Evolutionary conservation across 768 basidiomycete genomes (phyloP).

Genomic region (Galerina sulciceps): DNA sequence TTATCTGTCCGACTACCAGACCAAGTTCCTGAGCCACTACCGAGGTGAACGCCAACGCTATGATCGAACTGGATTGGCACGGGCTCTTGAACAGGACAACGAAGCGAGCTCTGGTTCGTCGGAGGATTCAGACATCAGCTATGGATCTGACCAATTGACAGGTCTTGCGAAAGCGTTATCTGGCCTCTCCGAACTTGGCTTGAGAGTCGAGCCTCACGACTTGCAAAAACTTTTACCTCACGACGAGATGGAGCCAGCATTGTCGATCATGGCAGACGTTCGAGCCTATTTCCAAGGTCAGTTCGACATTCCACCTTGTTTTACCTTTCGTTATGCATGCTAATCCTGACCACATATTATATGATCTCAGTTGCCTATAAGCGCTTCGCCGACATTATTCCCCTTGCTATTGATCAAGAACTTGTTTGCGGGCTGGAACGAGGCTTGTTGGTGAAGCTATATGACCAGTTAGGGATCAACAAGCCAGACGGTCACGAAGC

Average conservation of each 20-base stretch:
- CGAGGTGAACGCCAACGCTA: slow-evolving; percentile 42
- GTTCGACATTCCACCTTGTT: background rate
- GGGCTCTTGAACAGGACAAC: slow-evolving; percentile 16
- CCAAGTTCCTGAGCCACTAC: slow-evolving; percentile 50
- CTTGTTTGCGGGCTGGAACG: slow-evolving; percentile 55
- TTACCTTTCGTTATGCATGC: too few species aligned
- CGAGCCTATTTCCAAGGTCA: slow-evolving; percentile 78
- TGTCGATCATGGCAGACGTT: slow-evolving; percentile 73
- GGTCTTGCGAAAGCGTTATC: slow-evolving; percentile 38
- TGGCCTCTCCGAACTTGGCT: slow-evolving; percentile 41
- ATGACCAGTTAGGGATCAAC: slow-evolving; percentile 54
- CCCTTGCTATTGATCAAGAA: slow-evolving; percentile 58
- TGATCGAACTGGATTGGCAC: slow-evolving; percentile 11
- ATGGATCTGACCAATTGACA: background rate
- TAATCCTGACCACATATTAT: background rate
- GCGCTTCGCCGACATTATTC: slow-evolving; percentile 59
- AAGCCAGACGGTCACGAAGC: slow-evolving; percentile 46
- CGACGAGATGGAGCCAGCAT: slow-evolving; percentile 57
- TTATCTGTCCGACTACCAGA: slow-evolving; percentile 49
- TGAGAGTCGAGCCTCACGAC: slow-evolving; percentile 44
- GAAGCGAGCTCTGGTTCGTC: background rate
- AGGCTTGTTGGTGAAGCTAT: slow-evolving; percentile 48
- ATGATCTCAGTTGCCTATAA: slow-evolving; percentile 40
- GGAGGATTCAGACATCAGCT: background rate
- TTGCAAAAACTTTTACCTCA: slow-evolving; percentile 52